Conservation (phyloP, 2,329 filamentous ascomycete species). For the Harringtonia lauricola region DNA sequence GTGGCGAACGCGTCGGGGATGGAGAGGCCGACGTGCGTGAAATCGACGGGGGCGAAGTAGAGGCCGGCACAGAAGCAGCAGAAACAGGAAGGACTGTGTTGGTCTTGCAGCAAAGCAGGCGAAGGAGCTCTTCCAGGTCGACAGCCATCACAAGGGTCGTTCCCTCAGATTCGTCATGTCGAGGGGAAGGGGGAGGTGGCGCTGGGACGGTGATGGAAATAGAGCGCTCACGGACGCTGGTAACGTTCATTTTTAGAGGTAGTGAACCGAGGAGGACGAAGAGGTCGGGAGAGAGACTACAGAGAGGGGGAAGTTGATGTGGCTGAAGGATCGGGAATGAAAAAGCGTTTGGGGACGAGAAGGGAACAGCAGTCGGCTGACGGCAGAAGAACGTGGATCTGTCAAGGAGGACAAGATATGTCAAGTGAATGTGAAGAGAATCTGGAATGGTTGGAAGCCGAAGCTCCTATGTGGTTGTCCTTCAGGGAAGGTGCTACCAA, state of each 20-base stretch:
- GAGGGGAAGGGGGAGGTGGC: constrained; percentile 7
- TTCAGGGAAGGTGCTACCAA: too few relatives aligned
- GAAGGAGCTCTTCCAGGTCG: constrained; percentile 4
- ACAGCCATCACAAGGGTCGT: neutral
- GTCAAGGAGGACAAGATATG: too few relatives aligned
- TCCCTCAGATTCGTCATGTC: neutral
- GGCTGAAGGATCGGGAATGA: neutral
- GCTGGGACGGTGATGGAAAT: constrained; percentile 6
- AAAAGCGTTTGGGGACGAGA: too few relatives aligned
- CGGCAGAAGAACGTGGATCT: neutral
- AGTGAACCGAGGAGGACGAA: neutral
- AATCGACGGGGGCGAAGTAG: neutral
- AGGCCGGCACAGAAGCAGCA: neutral
- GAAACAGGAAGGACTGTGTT: neutral
- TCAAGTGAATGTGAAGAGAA: too few relatives aligned
- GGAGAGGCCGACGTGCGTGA: neutral
- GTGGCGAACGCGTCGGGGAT: neutral
- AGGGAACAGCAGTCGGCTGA: neutral
- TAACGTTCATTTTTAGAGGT: neutral
- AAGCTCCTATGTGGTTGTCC: too few relatives aligned
- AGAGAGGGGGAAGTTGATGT: neutral
- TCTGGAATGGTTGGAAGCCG: neutral
- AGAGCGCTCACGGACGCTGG: neutral
- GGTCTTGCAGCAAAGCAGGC: constrained; percentile 2
- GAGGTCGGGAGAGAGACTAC: too few relatives aligned